Evolutionary conservation across 2,329 filamentous ascomycete genomes (phyloP).

Genomic region (Biscogniauxia sp.): DNA sequence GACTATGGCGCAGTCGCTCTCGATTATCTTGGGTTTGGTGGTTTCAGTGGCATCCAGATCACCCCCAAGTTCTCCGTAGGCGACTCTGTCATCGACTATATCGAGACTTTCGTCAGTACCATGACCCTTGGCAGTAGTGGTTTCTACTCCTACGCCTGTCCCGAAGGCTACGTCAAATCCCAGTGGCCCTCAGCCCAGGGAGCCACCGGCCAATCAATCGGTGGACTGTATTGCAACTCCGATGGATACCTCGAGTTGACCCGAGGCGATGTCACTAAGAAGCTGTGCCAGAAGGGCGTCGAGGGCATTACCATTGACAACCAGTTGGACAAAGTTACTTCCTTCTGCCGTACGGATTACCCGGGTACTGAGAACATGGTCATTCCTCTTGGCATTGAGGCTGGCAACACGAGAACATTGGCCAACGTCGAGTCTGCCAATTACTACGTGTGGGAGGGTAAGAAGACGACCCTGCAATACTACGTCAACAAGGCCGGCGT

Average conservation of each 20-base stretch:
- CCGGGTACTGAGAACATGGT: constrained; percentile 89
- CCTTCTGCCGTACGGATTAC: constrained; percentile 94
- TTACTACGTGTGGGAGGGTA: constrained; percentile 78
- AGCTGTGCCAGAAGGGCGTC: constrained; percentile 72
- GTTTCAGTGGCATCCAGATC: constrained; percentile 79
- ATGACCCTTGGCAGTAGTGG: constrained; percentile 55
- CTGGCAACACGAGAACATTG: constrained; percentile 60
- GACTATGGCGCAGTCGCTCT: constrained; percentile 75
- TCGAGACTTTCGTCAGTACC: constrained; percentile 62
- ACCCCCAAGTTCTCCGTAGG: constrained; percentile 49
- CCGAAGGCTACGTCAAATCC: constrained; percentile 85
- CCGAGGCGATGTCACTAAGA: constrained; percentile 57
- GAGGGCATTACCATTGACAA: constrained; percentile 74
- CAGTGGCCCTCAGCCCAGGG: constrained; percentile 86
- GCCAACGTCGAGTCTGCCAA: constrained; percentile 70
- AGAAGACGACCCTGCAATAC: constrained; percentile 85
- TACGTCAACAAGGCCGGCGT: constrained; percentile 88
- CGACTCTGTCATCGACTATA: constrained; percentile 58
- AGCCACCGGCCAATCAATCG: constrained; percentile 75
- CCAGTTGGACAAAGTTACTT: constrained; percentile 62
- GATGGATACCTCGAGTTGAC: constrained; percentile 75
- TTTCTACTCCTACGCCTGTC: constrained; percentile 93
- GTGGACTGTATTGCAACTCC: constrained; percentile 77
- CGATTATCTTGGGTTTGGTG: constrained; percentile 65
- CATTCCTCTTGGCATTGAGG: constrained; percentile 64